Evolutionary conservation across 805 yeast genomes (phyloP), one percentile per base, ranked within the genome.

Genomic region (Saturnispora saitoi): DNA sequence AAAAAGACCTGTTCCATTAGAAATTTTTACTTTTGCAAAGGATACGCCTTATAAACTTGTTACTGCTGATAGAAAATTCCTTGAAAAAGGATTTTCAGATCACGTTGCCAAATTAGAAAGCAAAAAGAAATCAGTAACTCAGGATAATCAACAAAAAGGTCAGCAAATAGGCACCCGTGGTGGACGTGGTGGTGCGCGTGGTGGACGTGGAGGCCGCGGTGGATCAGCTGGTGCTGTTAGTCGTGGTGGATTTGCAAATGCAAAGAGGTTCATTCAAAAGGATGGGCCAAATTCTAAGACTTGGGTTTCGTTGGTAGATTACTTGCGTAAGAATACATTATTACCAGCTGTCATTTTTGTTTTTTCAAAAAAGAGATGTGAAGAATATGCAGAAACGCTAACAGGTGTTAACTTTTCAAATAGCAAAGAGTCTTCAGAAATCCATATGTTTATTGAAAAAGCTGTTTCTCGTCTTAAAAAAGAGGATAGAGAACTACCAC

Each of bases 1-100:
- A 11, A 87, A 93, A 63, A 81, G 99, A 63, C 99, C 99, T 0
- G 95, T 93, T 20, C 99, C 99, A 0, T 68, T 93, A 49, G 96
- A 87, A 59, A 86, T 91, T 36, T 82, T 73, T 54, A 69, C 87
- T 12, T 88, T 95, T 87, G 91, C 95, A 1, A 88, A 86, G 55
- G 76, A 79, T 49, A 73, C 82, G 47, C 63, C 86, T 46, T 77
- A 74, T 56, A 90, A 88, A 58, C 78, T 87, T 2, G 82, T 93
- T 29, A 86, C 81, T 59, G 75, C 87, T 3, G 73, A 81, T 15
- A 77, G 95, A 61, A 78, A 73, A 38, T 93, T 90, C 63, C 61
- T 75, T 44, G 86, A 78, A 42, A 53, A 64, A 0, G 87, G 83
- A 45, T 90, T 82, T 66, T 76, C 66, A 47, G 70, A 72, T 46